These are phyloP conservation scores for Mariannaea sp. DNA, from an alignment of 2,329 filamentous ascomycete species.

Conservation along the genomic window DNA sequence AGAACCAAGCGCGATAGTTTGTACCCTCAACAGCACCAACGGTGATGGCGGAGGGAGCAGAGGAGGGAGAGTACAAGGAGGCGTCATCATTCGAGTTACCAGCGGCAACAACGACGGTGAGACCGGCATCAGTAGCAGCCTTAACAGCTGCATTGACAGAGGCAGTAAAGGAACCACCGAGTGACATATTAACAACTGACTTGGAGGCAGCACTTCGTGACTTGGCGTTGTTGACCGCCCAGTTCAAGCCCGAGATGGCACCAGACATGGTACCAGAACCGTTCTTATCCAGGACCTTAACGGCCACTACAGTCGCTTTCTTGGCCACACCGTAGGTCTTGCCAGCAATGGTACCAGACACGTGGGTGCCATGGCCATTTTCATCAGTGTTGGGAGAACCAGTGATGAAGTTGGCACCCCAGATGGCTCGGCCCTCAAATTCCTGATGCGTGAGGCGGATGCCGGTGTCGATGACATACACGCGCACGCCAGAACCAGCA, in stretches of 20 bases:
- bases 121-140: slow-evolving; percentile 29
- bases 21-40: slow-evolving; percentile 41
- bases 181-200: slow-evolving; percentile 54
- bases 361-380: slow-evolving; percentile 40
- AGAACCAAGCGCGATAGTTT: slow-evolving; percentile 45
- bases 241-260: slow-evolving; percentile 31
- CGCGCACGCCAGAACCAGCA: slow-evolving; percentile 34
- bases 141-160: slow-evolving; percentile 23
- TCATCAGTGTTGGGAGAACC: slow-evolving; percentile 32
- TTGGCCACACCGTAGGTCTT: slow-evolving; percentile 42
- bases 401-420: slow-evolving; percentile 37
- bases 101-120: slow-evolving; percentile 47
- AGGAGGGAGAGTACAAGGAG: slow-evolving; percentile 29
- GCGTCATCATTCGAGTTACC: slow-evolving; percentile 31
- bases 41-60: slow-evolving; percentile 33
- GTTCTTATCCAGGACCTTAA: slow-evolving; percentile 38
- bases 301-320: slow-evolving; percentile 32
- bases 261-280: slow-evolving; percentile 8
- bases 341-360: slow-evolving; percentile 39
- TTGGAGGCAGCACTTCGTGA: neutral
- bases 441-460: slow-evolving; percentile 44
- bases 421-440: slow-evolving; percentile 34
- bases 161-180: slow-evolving; percentile 33
- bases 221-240: slow-evolving; percentile 41
- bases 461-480: slow-evolving; percentile 52